A percentile compares a stretch with the other conserved stretches of the same genome.
Evolutionary conservation across 2,329 filamentous ascomycete species (phyloP).

Genomic region (Diaporthe batatas): DNA sequence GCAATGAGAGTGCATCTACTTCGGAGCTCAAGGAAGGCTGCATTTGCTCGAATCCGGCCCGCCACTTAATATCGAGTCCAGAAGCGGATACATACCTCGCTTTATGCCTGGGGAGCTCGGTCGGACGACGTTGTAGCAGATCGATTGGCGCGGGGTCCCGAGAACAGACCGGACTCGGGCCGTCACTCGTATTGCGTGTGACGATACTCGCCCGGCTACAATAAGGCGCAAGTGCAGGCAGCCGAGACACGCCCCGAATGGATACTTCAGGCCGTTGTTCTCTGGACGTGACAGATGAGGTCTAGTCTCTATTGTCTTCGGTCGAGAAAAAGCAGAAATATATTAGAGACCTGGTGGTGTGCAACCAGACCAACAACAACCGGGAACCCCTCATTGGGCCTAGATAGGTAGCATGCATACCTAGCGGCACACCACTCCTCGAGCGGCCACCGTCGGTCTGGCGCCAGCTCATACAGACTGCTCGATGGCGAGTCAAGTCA

Average conservation of each 20-base stretch:
- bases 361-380: neutral
- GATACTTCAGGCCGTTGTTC: neutral
- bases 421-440: too few species aligned
- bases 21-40: constrained; percentile 4
- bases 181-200: constrained; percentile 18
- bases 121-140: constrained; percentile 6
- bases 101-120: constrained; percentile 3
- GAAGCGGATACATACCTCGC: neutral
- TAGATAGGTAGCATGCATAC: neutral
- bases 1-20: too few species aligned
- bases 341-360: neutral
- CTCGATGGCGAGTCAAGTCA: neutral
- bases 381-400: neutral
- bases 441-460: neutral
- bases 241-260: constrained; percentile 8
- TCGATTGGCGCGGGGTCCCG: constrained; percentile 20
- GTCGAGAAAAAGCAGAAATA: neutral
- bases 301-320: neutral
- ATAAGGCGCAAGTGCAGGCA: constrained; percentile 9
- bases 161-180: constrained; percentile 4
- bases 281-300: neutral
- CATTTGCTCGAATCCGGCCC: constrained; percentile 9
- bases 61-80: neutral
- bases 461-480: neutral
- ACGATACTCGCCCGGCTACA: constrained; percentile 4